Evolutionary conservation across 2,329 filamentous ascomycete species (phyloP).

Genomic region (Ascochyta rabiei): DNA sequence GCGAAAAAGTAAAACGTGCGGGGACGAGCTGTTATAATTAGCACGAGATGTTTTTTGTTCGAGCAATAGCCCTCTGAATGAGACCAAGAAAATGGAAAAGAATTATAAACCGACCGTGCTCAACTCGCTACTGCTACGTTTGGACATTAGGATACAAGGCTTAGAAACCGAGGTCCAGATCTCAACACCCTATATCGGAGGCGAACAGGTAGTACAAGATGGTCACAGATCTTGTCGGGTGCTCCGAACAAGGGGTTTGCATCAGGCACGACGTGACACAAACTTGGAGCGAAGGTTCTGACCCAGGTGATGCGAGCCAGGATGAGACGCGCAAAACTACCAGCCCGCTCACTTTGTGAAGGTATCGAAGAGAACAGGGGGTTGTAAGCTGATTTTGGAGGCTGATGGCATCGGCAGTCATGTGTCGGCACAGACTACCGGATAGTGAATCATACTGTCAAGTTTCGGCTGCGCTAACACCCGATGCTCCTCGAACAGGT

Average conservation of each 20-base stretch:
- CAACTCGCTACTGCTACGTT: neutral
- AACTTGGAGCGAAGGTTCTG: constrained; percentile 12
- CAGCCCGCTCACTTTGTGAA: neutral
- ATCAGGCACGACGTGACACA: constrained; percentile 17
- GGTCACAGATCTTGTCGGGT: constrained; percentile 14
- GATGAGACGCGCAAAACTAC: constrained; percentile 11
- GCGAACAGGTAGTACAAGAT: constrained; percentile 10
- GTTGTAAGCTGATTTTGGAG: constrained; percentile 9
- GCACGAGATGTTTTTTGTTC: neutral
- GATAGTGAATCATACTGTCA: constrained; percentile 5
- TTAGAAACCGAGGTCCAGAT: constrained; percentile 1
- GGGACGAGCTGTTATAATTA: neutral
- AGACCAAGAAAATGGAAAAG: neutral
- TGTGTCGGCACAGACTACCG: constrained; percentile 12
- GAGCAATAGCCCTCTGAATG: neutral
- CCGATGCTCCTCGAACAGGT: constrained; percentile 7
- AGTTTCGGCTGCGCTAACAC: constrained; percentile 10
- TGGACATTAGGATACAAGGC: neutral
- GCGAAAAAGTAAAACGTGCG: neutral
- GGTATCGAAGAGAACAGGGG: neutral
- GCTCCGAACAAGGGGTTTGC: constrained; percentile 9
- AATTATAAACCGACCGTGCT: neutral
- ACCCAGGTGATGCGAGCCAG: constrained; percentile 10
- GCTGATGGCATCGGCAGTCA: constrained; percentile 15
- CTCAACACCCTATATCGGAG: constrained; percentile 14